Evolutionary conservation across 1,284 basidiomycete species (phyloP).

Genomic region (Thelephora terrestris): DNA sequence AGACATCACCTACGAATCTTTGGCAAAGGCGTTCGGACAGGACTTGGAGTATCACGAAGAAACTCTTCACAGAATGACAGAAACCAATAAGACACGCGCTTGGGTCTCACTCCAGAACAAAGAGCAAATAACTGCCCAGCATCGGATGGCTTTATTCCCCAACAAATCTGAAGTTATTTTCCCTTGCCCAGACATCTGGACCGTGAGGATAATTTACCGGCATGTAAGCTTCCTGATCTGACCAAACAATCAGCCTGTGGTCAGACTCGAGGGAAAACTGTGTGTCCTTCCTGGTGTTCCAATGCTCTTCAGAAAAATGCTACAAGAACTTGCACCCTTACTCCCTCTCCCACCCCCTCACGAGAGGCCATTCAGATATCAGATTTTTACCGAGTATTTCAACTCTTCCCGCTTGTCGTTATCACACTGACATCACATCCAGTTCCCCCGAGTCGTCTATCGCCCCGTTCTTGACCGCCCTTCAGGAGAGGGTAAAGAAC

Average conservation of each 20-base stretch:
- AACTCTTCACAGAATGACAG: conserved; percentile 71
- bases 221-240: background rate
- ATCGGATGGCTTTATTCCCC: conserved; percentile 81
- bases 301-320: conserved; percentile 71
- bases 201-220: conserved; percentile 37
- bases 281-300: conserved; percentile 92
- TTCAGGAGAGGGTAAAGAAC: conserved; percentile 66
- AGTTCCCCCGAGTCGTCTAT: conserved; percentile 75
- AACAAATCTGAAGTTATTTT: conserved; percentile 67
- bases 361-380: conserved; percentile 63
- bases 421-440: conserved; percentile 14
- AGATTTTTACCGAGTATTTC: conserved; percentile 64
- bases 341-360: conserved; percentile 65
- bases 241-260: conserved; percentile 53
- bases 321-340: conserved; percentile 62
- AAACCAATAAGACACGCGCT: conserved; percentile 46
- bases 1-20: conserved; percentile 86
- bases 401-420: background rate
- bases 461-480: conserved; percentile 74
- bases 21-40: conserved; percentile 79
- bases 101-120: conserved; percentile 51
- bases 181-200: conserved; percentile 72
- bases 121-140: conserved; percentile 63
- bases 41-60: conserved; percentile 71
- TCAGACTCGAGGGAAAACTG: conserved; percentile 73